Evolutionary conservation across 1,139 yeast species (phyloP).

Genomic region (Nakaseomyces bracarensis): DNA sequence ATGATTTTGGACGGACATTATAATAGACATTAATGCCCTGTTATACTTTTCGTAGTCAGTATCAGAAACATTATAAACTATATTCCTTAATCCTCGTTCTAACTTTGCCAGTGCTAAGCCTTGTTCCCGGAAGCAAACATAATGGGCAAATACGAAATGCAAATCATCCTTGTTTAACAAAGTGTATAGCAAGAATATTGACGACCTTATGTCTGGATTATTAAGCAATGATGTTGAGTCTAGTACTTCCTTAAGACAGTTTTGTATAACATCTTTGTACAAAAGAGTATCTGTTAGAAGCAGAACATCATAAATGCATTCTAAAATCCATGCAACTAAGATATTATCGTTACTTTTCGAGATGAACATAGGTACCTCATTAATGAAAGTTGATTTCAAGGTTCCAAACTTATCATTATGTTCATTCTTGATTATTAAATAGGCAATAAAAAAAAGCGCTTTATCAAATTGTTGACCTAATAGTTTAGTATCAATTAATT

Average conservation of each 20-base stretch:
- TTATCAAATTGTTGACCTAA: neutral
- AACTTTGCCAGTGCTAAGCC: slow-evolving; percentile 15
- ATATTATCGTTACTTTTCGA: neutral
- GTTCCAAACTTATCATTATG: neutral
- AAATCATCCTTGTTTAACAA: slow-evolving; percentile 19
- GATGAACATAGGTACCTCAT: neutral
- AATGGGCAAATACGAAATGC: slow-evolving; percentile 31
- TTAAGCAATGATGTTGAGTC: neutral
- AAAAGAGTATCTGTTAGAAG: neutral
- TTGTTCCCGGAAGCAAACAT: slow-evolving; percentile 26
- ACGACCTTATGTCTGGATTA: slow-evolving; percentile 18
- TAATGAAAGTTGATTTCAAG: neutral
- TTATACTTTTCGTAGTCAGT: slow-evolving; percentile 15
- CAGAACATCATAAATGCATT: slow-evolving; percentile 5
- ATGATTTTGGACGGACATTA: slow-evolving; percentile 8
- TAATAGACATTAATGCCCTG: slow-evolving; percentile 15
- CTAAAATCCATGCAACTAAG: slow-evolving; percentile 5
- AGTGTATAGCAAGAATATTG: slow-evolving; percentile 32
- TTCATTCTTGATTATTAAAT: neutral
- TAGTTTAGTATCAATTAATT: neutral
- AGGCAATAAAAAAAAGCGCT: neutral
- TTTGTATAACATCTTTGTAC: neutral
- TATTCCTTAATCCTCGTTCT: slow-evolving; percentile 10
- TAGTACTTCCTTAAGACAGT: neutral
- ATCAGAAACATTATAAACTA: neutral